Evolutionary conservation across 805 yeast genomes (phyloP), one percentile per base, ranked within the genome.

Genomic region (Nakazawaea siamensis): DNA sequence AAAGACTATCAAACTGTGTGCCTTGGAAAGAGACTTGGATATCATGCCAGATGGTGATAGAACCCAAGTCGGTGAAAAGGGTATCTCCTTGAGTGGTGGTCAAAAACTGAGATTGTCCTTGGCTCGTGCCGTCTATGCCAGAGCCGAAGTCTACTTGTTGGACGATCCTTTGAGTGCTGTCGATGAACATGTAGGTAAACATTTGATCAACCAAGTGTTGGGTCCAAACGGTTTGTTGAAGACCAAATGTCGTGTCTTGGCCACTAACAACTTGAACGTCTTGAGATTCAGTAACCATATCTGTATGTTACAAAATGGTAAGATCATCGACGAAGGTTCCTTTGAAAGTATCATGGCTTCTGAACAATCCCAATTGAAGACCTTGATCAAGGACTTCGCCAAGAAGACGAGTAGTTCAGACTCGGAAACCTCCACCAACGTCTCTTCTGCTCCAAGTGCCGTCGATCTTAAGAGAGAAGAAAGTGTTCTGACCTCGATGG

Each of bases 91-190:
- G 29, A 82, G 94, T 31, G 97, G 97, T 33, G 97, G 97, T 33
- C 97, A 88, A 58, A 88, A 88, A 64, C 96, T 97, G 1, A 77
- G 97, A 57, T 68, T 88, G 25, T 77, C 94, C 1, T 68, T 88
- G 34, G 97, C 97, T 1, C 73, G 97, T 54, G 95, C 97, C 12
- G 95, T 88, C 5, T 88, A 88, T 52, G 75, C 95, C 3, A 69
- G 96, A 44, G 92, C 95, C 8, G 96, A 88, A 48, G 73, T 88
- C 27, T 85, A 84, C 54, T 60, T 88, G 29, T 62, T 88, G 44
- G 97, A 88, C 54, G 97, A 88, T 55, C 88, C 92, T 11, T 70
- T 88, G 39, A 80, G 90, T 56, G 97, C 97, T 25, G 97, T 88
- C 27, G 97, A 88, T 56, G 96, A 86, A 52, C 97, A 88, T 51